Conservation (phyloP, 129 eudicot species). For the Heracleum sosnowskyi region DNA sequence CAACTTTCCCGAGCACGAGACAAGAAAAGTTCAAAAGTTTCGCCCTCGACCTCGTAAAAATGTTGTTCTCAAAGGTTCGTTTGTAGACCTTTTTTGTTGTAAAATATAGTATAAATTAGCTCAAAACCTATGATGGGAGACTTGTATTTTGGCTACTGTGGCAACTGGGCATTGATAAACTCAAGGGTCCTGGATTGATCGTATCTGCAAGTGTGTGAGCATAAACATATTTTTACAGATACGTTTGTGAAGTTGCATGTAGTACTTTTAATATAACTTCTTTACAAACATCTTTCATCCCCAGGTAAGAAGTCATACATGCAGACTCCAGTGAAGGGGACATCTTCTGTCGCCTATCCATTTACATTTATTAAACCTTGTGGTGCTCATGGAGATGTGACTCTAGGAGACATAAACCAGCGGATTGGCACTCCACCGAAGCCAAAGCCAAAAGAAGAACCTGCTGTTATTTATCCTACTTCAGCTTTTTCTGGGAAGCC, state of each 20-base stretch:
- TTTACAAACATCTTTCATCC: not conserved
- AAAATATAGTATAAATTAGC: not conserved
- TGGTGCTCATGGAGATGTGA: conserved; percentile 63
- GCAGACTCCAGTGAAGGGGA: conserved; percentile 43
- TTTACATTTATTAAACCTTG: conserved; percentile 76
- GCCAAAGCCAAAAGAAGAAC: conserved; percentile 38
- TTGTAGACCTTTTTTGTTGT: not conserved
- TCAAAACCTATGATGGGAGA: not conserved
- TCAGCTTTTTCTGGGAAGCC: conserved; percentile 95
- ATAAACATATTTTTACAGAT: not conserved
- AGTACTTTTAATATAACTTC: not conserved
- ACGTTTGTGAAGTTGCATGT: not conserved
- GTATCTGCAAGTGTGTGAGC: not conserved
- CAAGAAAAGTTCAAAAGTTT: conserved; percentile 27
- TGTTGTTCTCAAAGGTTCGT: conserved; percentile 56
- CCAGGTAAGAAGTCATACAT: conserved; percentile 68
- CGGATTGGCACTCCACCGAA: conserved; percentile 64
- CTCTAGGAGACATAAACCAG: conserved; percentile 82
- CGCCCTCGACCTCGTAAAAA: conserved; percentile 41
- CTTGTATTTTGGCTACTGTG: not conserved
- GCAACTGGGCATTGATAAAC: not conserved
- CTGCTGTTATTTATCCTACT: conserved; percentile 44
- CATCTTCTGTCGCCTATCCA: conserved; percentile 80
- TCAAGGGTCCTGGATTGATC: not conserved
- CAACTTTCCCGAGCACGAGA: conserved; percentile 25